Base-by-base conservation (phyloP, 2,329 filamentous ascomycete genomes). In the Lecanicillium sp. region DNA sequence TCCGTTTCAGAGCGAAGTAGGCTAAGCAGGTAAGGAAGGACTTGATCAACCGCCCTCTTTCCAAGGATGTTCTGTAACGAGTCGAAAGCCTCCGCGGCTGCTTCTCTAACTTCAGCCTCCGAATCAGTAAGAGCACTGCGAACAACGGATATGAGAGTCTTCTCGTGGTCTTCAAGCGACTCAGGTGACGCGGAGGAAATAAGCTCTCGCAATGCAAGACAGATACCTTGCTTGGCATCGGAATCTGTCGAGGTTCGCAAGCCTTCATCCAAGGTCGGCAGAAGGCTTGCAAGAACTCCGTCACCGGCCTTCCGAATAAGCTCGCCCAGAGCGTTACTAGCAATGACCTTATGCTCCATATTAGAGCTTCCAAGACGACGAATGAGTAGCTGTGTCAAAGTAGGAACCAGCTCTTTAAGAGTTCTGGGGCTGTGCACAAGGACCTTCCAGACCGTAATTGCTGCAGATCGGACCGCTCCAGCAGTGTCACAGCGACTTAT, bases 341-440 rank as follows among this genome's bases (percentile, higher is more conserved):
- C 92, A 69, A 98, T 98, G 51, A 95, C 84, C 69, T 95, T 96
- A 62, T 98, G 92, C 60, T 98, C 92, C 82, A 94, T 89, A 56
- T 95, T 96, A 33, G 89, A 84, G 59, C 89, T 96, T 45, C 88
- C 92, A 50, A 98, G 75, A 35, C 92, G 85, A 43, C 86, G 80
- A 57, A 98, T 96, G 51, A 98, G 83, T 46, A 98, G 79, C 58
- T 95, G 89, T 5, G 88, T 94, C 44, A 98, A 80, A 2, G 88
- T 95, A 32, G 92, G 90, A 33, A 95, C 83, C 53, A 98, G 77
- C 57, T 98, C 92, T 66, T 95, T 95, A 53, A 98, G 79, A 12
- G 85, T 95, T 49, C 81, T 82, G 22, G 92, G 92, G 43, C 84
- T 90, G 42, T 90, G 85, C 33, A 98, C 92, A 53, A 96, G 71